These are phyloP conservation scores for Aphanomyces astaci DNA, from an alignment of 352 stramenopile genomes.

Conservation along the genomic window DNA sequence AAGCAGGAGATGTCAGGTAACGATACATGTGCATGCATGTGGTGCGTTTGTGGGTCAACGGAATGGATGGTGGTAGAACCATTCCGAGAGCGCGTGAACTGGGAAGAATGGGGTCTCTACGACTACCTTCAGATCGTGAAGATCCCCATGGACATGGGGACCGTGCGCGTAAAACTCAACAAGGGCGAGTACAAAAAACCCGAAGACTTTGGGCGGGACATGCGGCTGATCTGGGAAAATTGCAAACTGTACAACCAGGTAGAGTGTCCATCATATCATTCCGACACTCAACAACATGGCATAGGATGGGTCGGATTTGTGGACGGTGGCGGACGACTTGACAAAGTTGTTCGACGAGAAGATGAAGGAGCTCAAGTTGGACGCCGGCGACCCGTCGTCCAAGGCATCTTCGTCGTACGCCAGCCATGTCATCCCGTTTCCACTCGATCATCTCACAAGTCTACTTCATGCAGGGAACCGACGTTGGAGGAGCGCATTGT, in stretches of 20 bases:
- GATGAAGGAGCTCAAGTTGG: constrained; percentile 73
- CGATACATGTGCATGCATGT: too few species aligned
- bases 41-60: too few species aligned
- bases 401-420: constrained; percentile 31
- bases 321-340: constrained; percentile 73
- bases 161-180: constrained; percentile 72
- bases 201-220: constrained; percentile 57
- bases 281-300: background rate
- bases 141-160: constrained; percentile 86
- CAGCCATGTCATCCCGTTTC: constrained; percentile 66
- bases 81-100: constrained; percentile 83
- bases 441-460: constrained; percentile 11
- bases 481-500: constrained; percentile 73
- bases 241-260: constrained; percentile 33
- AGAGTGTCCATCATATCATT: background rate
- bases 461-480: constrained; percentile 38
- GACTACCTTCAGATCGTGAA: constrained; percentile 85
- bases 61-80: too few species aligned
- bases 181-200: constrained; percentile 60
- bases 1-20: constrained; percentile 70
- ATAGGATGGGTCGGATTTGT: constrained; percentile 81
- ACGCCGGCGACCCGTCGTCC: constrained; percentile 45
- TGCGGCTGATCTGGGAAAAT: constrained; percentile 83
- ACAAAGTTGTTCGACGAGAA: constrained; percentile 85
- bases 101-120: constrained; percentile 81